Evolutionary conservation across 768 basidiomycete genomes (phyloP), one percentile per base, ranked within the genome.

Genomic region (Mycena filopes): DNA sequence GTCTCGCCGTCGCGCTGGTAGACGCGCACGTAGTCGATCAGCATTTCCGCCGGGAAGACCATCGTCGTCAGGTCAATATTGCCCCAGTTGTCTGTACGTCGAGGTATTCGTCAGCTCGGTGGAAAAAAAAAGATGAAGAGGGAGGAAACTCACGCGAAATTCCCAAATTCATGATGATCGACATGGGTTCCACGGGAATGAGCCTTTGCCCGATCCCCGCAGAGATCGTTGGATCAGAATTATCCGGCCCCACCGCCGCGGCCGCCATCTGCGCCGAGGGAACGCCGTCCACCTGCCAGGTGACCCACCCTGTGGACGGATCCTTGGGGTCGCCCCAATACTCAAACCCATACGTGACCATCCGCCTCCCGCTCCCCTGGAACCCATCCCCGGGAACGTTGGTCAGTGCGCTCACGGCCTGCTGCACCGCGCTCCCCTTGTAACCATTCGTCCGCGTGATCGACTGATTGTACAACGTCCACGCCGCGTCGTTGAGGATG

Each of bases 1-100:
- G 68, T 77, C 55, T 77, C 64, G 4, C 84, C 86, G 67, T 83
- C 80, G 53, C 87, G 77, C 76, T 94, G 93, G 75, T 94, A 95
- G 21, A 95, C 90, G 26, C 93, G 84, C 42, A 95, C 88, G 73
- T 94, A 95, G 75, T 95, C 92, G 40, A 94, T 77, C 42, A 84
- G 79, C 81, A 93, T 83, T 69, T 88, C 86, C 1, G 87, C 85
- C 0, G 92, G 92, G 82, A 92, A 93, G 25, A 76, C 74, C 82
- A 93, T 82, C 45, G 89, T 83, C 25, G 79, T 57, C 43, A 83
- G 61, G 58, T 89, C 84, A 64, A 83, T 82, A 4, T 77, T 76
- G 65, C 93, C 92, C 87, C 93, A 95, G 55, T 64, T 66, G 11
- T 57, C 60, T 66, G 40, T 25, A 20, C 43, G n/a, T n/a, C n/a